phyloP scores from a whole-genome alignment of 176 grass and related monocot species.

The Phragmites australis region DNA sequence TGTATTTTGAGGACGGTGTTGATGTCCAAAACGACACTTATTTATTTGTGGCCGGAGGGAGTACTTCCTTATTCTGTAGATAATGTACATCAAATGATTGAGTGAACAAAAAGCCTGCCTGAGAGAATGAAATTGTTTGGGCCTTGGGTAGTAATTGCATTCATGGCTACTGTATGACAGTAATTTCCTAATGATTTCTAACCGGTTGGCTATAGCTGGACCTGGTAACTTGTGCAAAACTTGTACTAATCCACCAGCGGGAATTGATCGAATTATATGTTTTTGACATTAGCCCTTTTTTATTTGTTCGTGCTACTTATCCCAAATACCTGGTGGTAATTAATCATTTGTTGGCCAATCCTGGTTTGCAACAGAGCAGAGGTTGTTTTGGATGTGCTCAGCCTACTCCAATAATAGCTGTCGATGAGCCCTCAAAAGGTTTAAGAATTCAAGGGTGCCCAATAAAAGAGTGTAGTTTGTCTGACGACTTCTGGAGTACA shows the following conservation, averaged over 20 bases:
- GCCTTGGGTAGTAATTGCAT: background rate
- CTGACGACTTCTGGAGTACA: constrained; percentile 94
- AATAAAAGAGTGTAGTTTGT: constrained; percentile 54
- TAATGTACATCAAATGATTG: background rate
- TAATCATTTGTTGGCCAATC: constrained; percentile 60
- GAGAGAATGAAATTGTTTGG: background rate
- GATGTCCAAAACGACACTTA: too few relatives aligned
- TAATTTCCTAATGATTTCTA: background rate
- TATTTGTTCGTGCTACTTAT: background rate
- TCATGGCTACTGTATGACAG: background rate
- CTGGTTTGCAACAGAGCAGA: constrained; percentile 98
- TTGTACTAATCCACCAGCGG: background rate
- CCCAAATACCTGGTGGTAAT: constrained; percentile 47
- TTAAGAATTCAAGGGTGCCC: constrained; percentile 83
- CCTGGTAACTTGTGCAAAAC: background rate
- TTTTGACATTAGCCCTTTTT: background rate
- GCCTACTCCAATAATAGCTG: constrained; percentile 78
- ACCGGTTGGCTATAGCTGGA: background rate
- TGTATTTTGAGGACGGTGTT: too few relatives aligned
- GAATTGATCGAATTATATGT: background rate
- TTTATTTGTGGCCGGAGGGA: too few relatives aligned
- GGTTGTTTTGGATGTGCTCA: constrained; percentile 91
- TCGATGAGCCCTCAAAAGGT: constrained; percentile 91
- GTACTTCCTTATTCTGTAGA: background rate
- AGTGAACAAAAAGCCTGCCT: background rate